Conservation (phyloP, 2,329 filamentous ascomycete species). For the Chlorencoelia australis region DNA sequence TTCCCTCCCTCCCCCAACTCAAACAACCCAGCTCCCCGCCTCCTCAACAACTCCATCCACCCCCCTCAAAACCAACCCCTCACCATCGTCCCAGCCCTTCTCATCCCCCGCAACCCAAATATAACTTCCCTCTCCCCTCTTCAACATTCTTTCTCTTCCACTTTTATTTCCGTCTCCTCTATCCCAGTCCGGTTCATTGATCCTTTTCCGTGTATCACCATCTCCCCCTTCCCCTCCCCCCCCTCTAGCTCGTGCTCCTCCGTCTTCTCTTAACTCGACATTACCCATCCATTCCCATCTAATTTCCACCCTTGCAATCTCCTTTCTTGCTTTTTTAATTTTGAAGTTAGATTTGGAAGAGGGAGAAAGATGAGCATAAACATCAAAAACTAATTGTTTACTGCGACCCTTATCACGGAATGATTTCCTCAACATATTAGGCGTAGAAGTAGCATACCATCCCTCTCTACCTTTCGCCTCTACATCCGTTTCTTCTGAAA, state of each 20-base stretch:
- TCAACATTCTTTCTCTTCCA: conserved; percentile 3
- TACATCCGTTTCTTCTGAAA: not conserved
- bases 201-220: conserved; percentile 4
- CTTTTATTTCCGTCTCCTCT: too few species aligned
- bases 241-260: too few species aligned
- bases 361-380: not conserved
- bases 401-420: not conserved
- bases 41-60: conserved; percentile 17
- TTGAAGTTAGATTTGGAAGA: not conserved
- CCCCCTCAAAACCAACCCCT: conserved; percentile 14
- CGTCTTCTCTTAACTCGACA: too few species aligned
- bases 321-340: not conserved
- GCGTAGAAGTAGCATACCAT: conserved; percentile 1
- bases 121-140: conserved; percentile 15
- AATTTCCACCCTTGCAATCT: conserved; percentile 1
- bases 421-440: not conserved
- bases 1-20: too few species aligned
- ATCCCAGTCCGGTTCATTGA: too few species aligned
- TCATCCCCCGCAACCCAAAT: conserved; percentile 15
- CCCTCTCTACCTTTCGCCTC: not conserved
- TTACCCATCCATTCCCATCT: conserved; percentile 5
- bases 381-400: conserved; percentile 5
- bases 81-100: conserved; percentile 8
- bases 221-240: conserved; percentile 5
- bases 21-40: conserved; percentile 17